A percentile compares a stretch with the other conserved stretches of the same genome.
Evolutionary conservation across 2,329 filamentous ascomycete genomes (phyloP).

Genomic region (Rhinocladiella mackenziei): DNA sequence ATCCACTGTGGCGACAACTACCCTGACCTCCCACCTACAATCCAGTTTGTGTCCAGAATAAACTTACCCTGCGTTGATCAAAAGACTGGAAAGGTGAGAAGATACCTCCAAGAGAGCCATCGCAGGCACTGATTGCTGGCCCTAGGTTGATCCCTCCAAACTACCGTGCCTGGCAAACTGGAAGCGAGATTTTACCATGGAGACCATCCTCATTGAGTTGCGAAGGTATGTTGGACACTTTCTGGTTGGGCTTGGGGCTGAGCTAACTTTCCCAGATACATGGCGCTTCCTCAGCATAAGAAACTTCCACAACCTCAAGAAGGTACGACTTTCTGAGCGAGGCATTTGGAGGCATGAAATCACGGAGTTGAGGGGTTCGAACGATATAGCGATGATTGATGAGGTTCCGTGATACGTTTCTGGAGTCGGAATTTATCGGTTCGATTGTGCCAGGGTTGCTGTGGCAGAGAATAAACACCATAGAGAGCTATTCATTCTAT

Average conservation of each 20-base stretch:
- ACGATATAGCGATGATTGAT: conserved; percentile 17
- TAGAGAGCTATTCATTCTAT: too few species aligned
- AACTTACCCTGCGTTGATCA: conserved; percentile 93
- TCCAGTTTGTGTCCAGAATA: conserved; percentile 90
- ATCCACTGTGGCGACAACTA: conserved; percentile 91
- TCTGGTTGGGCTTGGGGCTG: conserved; percentile 21
- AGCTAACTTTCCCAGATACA: conserved; percentile 61
- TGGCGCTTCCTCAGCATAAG: conserved; percentile 88
- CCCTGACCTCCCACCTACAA: conserved; percentile 80
- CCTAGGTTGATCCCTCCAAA: conserved; percentile 73
- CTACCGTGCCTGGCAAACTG: conserved; percentile 82
- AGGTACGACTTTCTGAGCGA: conserved; percentile 57
- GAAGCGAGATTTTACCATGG: conserved; percentile 92
- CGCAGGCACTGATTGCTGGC: neutral
- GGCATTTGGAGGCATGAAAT: conserved; percentile 19
- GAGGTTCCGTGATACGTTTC: conserved; percentile 19
- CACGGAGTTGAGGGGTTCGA: conserved; percentile 11
- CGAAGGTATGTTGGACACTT: conserved; percentile 56
- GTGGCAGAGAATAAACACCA: neutral
- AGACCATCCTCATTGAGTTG: conserved; percentile 83
- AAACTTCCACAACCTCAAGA: conserved; percentile 92
- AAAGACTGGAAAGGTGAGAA: conserved; percentile 65
- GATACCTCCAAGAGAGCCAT: neutral
- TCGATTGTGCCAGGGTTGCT: neutral
- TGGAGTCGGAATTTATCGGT: conserved; percentile 7